phyloP scores from a whole-genome alignment of 768 basidiomycete species.

The Leccinum boreale region DNA sequence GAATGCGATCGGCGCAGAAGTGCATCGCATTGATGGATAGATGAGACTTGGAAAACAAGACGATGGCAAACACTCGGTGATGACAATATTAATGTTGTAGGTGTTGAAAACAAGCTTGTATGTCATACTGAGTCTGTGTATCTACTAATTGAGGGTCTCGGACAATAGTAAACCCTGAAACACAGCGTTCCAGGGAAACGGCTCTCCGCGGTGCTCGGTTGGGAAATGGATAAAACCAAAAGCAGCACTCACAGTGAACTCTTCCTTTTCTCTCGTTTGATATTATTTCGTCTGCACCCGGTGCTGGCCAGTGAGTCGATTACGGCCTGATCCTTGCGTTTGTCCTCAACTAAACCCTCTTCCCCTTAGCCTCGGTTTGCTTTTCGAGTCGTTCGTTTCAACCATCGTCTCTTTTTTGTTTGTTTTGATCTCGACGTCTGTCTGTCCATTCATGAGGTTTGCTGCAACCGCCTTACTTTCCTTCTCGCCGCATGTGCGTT shows the following conservation, averaged over 20 bases:
- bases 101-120: too few species aligned
- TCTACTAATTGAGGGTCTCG: too few species aligned
- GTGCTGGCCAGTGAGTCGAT: background rate
- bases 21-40: too few species aligned
- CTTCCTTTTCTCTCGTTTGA: background rate
- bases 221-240: background rate
- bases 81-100: too few species aligned
- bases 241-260: background rate
- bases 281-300: background rate
- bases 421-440: background rate
- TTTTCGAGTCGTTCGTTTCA: background rate
- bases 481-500: background rate
- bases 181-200: background rate
- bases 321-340: background rate
- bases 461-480: background rate
- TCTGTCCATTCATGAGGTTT: background rate
- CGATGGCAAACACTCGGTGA: too few species aligned
- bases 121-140: too few species aligned
- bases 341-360: background rate
- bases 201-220: background rate
- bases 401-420: background rate
- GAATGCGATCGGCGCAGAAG: too few species aligned
- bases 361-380: background rate
- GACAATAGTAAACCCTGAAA: background rate
- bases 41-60: too few species aligned